A percentile compares a stretch with the other conserved stretches of the same genome.
These are phyloP conservation scores for Nemania serpens DNA, from an alignment of 2,329 filamentous ascomycete species.

Conservation along the genomic window DNA sequence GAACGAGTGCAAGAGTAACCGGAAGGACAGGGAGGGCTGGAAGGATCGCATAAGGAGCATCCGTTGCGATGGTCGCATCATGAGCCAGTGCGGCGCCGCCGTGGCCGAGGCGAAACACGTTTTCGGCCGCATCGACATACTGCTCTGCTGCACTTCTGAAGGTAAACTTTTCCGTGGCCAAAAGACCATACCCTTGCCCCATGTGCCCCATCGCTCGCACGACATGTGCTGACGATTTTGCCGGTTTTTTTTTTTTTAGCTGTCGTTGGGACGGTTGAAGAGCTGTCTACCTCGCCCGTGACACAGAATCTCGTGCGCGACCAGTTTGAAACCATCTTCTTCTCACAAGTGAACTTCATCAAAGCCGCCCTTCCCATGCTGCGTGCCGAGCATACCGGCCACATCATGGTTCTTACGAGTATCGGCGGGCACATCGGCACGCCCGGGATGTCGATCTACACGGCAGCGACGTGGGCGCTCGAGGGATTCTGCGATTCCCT, in stretches of 20 bases:
- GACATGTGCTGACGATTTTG: slow-evolving; percentile 23
- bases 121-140: slow-evolving; percentile 86
- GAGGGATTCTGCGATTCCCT: slow-evolving; percentile 96
- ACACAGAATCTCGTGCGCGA: slow-evolving; percentile 82
- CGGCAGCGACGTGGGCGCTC: slow-evolving; percentile 89
- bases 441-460: slow-evolving; percentile 87
- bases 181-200: no score
- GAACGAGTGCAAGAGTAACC: slow-evolving; percentile 65
- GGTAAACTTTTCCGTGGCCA: slow-evolving; percentile 51
- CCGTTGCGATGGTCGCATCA: slow-evolving; percentile 64
- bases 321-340: slow-evolving; percentile 94
- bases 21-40: slow-evolving; percentile 76
- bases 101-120: slow-evolving; percentile 83
- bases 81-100: slow-evolving; percentile 79
- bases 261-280: slow-evolving; percentile 88
- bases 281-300: slow-evolving; percentile 73
- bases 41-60: slow-evolving; percentile 74
- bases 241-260: slow-evolving; percentile 52
- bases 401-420: slow-evolving; percentile 87
- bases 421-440: slow-evolving; percentile 93
- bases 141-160: slow-evolving; percentile 89
- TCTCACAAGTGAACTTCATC: slow-evolving; percentile 94
- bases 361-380: slow-evolving; percentile 83
- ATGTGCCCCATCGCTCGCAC: not conserved
- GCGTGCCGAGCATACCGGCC: slow-evolving; percentile 78